Conservation (phyloP, 2,329 filamentous ascomycete species). For the Xylariaceae sp. region DNA sequence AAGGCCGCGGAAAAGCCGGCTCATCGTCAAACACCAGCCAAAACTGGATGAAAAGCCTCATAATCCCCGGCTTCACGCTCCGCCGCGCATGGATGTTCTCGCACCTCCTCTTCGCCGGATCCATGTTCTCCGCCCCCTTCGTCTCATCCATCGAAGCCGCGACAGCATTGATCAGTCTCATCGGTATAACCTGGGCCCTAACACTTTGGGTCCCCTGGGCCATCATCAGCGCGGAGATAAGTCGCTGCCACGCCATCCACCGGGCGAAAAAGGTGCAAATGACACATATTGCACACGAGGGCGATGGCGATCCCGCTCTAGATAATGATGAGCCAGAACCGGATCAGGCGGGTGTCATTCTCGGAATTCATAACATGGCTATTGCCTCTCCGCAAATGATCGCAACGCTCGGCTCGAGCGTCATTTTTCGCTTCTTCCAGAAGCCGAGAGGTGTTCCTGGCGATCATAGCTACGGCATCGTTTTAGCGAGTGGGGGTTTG, state of each 20-base stretch:
- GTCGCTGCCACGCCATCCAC: constrained; percentile 63
- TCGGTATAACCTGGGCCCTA: constrained; percentile 88
- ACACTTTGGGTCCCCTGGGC: constrained; percentile 94
- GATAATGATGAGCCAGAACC: constrained; percentile 52
- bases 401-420: constrained; percentile 75
- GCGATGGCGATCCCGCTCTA: constrained; percentile 12
- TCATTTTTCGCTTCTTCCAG: constrained; percentile 80
- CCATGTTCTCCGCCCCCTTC: constrained; percentile 80
- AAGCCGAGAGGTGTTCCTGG: constrained; percentile 80
- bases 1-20: constrained; percentile 25
- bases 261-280: constrained; percentile 37
- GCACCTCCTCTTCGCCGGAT: constrained; percentile 73
- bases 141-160: constrained; percentile 66
- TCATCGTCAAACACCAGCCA: constrained; percentile 28
- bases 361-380: constrained; percentile 94
- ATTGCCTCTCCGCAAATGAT: constrained; percentile 89
- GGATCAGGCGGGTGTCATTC: constrained; percentile 81
- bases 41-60: constrained; percentile 54
- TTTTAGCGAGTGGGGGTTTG: constrained; percentile 76
- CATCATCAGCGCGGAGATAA: constrained; percentile 89
- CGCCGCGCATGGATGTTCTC: constrained; percentile 82
- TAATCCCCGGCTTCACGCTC: constrained; percentile 79
- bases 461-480: constrained; percentile 81
- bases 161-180: constrained; percentile 70
- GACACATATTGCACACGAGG: constrained; percentile 24